Evolutionary conservation across 169 alveolate genomes (phyloP), one percentile per base, ranked within the genome.

Genomic region (Plasmodium yoelii): DNA sequence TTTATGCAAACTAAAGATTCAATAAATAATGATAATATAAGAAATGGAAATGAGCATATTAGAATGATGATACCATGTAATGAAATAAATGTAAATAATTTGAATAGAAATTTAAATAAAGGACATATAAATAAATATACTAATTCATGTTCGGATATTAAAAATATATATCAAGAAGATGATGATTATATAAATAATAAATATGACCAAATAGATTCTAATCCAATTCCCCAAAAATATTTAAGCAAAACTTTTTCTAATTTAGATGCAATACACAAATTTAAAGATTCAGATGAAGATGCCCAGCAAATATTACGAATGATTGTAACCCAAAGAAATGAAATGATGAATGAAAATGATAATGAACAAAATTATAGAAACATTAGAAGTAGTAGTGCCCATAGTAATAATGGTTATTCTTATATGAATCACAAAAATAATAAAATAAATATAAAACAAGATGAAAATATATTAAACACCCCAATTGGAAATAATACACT

Each of bases 381-480:
- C 13, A 60, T 7, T 2, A 61, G n/a, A 0, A 61, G 18, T 61
- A 61, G 44, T 24, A 61, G 44, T 5, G 9, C 8, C 24, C 26
- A 13, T 8, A 61, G 15, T 9, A 24, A 13, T 13, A 61, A 51
- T 61, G 28, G 44, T 5, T 55, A 55, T 55, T 55, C 18, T n/a
- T 15, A 55, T 15, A 15, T 34, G 42, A 10, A 55, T 1, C 10
- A 1, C 2, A 60, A 63, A 26, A 63, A 63, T 63, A 63, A 15
- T 63, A 63, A 26, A 28, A 9, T 63, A 7, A 26, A 63, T 28
- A 12, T 26, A 22, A 9, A 5, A 28, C 13, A 15, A 22, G 71
- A 63, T 63, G 71, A 63, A 24, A 63, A 13, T 9, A 63, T 63
- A 26, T 63, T 63, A 28, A 63, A 63, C 12, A 63, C 26, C 28